phyloP scores from a whole-genome alignment of 805 yeast species.

The Yarrowia sp. region DNA sequence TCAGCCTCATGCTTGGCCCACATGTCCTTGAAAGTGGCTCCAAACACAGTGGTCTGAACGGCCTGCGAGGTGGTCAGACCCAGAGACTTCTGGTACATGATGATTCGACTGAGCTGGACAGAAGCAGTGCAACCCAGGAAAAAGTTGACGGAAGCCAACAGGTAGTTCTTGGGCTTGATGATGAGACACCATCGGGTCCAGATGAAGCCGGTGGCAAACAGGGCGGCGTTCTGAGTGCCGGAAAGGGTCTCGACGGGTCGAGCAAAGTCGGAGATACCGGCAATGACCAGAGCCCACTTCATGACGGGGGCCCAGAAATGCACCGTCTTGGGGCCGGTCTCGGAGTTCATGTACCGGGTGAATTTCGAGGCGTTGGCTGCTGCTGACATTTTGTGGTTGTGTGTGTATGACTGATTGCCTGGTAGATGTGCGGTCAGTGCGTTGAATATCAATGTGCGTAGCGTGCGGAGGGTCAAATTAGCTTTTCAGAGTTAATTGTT shows the following conservation, averaged over 20 bases:
- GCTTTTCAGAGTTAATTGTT: no score
- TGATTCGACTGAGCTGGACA: conserved; percentile 71
- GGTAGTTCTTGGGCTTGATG: conserved; percentile 79
- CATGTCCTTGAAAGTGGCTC: conserved; percentile 22
- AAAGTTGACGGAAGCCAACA: conserved; percentile 91
- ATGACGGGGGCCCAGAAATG: conserved; percentile 80
- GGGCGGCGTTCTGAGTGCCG: conserved; percentile 84
- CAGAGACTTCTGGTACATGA: conserved; percentile 56
- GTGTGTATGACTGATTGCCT: neutral
- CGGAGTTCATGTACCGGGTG: conserved; percentile 70
- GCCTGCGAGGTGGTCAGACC: conserved; percentile 43
- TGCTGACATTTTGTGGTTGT: conserved; percentile 21
- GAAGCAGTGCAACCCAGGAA: conserved; percentile 90
- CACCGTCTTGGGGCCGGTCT: conserved; percentile 95
- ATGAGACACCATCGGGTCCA: conserved; percentile 99
- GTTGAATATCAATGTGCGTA: neutral
- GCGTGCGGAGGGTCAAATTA: neutral
- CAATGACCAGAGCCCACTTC: conserved; percentile 85
- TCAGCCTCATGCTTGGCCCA: conserved; percentile 24
- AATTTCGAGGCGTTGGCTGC: conserved; percentile 43
- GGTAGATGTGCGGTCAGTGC: neutral
- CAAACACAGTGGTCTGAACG: conserved; percentile 26
- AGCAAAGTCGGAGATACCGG: conserved; percentile 80
- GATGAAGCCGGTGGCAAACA: conserved; percentile 85
- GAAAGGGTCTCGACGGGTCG: conserved; percentile 91